These are phyloP conservation scores for Hymenoscyphus infarciens DNA, from an alignment of 2,329 filamentous ascomycete genomes.

Conservation along the genomic window DNA sequence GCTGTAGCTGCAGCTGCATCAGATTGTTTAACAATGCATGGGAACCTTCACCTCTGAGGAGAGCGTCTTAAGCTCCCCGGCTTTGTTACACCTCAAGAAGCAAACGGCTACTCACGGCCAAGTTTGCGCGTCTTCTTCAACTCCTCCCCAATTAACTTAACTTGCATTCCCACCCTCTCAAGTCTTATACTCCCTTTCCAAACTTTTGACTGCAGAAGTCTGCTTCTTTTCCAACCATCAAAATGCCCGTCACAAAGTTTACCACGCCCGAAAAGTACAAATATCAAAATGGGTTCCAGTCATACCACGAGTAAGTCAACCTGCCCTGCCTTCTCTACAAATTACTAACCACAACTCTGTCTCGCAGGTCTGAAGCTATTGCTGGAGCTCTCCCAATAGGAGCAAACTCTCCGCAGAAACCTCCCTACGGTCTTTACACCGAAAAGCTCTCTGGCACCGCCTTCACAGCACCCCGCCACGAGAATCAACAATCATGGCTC, in stretches of 20 bases:
- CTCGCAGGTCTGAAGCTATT: slow-evolving; percentile 58
- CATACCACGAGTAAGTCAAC: slow-evolving; percentile 58
- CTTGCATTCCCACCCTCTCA: not conserved
- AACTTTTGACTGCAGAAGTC: not conserved
- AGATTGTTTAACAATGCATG: too few species aligned
- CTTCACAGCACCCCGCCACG: slow-evolving; percentile 53
- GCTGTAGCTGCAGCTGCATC: too few species aligned
- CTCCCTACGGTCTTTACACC: slow-evolving; percentile 63
- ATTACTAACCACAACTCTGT: not conserved
- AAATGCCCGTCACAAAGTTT: slow-evolving; percentile 64
- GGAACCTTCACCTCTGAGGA: too few species aligned
- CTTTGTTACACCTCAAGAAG: too few species aligned
- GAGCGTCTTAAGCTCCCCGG: too few species aligned
- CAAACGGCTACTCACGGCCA: too few species aligned
- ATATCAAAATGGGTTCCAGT: slow-evolving; percentile 66
- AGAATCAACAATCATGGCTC: slow-evolving; percentile 56
- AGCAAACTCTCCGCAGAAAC: slow-evolving; percentile 67
- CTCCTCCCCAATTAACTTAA: not conserved
- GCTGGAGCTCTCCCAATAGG: slow-evolving; percentile 61
- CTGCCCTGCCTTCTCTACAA: not conserved
- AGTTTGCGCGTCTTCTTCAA: too few species aligned
- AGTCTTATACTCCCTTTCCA: not conserved
- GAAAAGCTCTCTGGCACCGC: slow-evolving; percentile 60
- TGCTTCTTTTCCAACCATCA: slow-evolving; percentile 3
- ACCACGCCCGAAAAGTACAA: slow-evolving; percentile 60